phyloP scores from a whole-genome alignment of 108 stramenopile genomes.

The Mayamaea pseudoterrestris region DNA sequence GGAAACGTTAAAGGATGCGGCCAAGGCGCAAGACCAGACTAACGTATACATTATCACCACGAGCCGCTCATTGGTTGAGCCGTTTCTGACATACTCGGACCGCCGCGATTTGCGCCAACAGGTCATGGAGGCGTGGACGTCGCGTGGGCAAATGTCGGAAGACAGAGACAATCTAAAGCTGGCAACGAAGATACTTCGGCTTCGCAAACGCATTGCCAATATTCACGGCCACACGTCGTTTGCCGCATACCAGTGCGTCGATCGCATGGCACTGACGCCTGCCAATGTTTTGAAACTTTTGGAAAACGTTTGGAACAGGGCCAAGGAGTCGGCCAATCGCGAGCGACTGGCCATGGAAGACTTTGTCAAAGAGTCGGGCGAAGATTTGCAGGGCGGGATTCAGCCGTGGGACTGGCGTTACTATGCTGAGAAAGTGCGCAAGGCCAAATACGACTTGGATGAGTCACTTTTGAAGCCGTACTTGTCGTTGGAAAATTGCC shows the following conservation, averaged over 20 bases:
- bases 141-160: slow-evolving; percentile 39
- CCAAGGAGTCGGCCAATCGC: slow-evolving; percentile 52
- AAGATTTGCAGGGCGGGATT: slow-evolving; percentile 43
- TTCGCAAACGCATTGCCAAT: slow-evolving; percentile 42
- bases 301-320: slow-evolving; percentile 56
- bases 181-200: slow-evolving; percentile 41
- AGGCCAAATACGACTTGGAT: slow-evolving; percentile 60
- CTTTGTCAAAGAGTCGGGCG: slow-evolving; percentile 31
- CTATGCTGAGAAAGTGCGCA: slow-evolving; percentile 57
- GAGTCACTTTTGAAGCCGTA: slow-evolving; percentile 64
- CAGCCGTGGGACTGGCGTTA: slow-evolving; percentile 76
- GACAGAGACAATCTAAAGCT: slow-evolving; percentile 51
- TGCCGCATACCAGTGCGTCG: slow-evolving; percentile 56
- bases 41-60: slow-evolving; percentile 70
- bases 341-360: slow-evolving; percentile 56
- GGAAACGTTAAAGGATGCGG: slow-evolving; percentile 37
- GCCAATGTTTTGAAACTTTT: slow-evolving; percentile 47
- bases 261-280: slow-evolving; percentile 69
- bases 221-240: slow-evolving; percentile 42
- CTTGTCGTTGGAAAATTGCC: slow-evolving; percentile 43
- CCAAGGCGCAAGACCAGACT: slow-evolving; percentile 29
- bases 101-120: slow-evolving; percentile 45
- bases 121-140: slow-evolving; percentile 48
- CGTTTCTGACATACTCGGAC: slow-evolving; percentile 45
- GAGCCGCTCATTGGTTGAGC: slow-evolving; percentile 57